A percentile compares a stretch with the other conserved stretches of the same genome.
Conservation (phyloP, 306 rosid genomes). For the Morella rubra region DNA sequence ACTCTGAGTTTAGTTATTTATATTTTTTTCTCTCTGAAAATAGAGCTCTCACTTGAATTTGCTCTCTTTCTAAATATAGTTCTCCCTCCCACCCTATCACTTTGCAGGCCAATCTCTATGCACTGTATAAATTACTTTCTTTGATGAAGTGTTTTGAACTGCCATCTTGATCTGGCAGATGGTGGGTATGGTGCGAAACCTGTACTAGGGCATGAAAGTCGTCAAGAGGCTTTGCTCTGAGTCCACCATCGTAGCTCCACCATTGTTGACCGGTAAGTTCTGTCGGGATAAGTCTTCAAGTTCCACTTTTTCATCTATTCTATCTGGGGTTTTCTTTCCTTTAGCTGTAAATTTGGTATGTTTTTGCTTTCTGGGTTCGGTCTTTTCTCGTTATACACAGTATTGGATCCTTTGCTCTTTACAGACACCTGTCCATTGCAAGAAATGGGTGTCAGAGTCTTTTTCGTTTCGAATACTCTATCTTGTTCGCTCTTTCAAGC, state of each 20-base stretch:
- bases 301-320: slow-evolving; percentile 11
- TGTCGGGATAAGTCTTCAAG: slow-evolving; percentile 11
- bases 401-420: slow-evolving; percentile 31
- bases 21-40: slow-evolving; percentile 10
- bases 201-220: slow-evolving; percentile 81
- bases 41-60: slow-evolving; percentile 1
- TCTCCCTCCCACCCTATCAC: slow-evolving; percentile 8
- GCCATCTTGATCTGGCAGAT: slow-evolving; percentile 39
- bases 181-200: slow-evolving; percentile 43
- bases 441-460: slow-evolving; percentile 19
- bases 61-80: slow-evolving; percentile 20
- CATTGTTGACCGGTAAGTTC: slow-evolving; percentile 72
- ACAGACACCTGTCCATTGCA: too few relatives aligned
- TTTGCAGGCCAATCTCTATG: slow-evolving; percentile 24
- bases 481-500: background rate
- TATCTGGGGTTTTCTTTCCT: slow-evolving; percentile 27
- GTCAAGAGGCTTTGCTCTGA: slow-evolving; percentile 40
- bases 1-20: slow-evolving; percentile 7
- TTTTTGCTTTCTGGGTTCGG: slow-evolving; percentile 25
- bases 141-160: slow-evolving; percentile 29
- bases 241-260: slow-evolving; percentile 55
- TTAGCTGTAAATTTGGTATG: slow-evolving; percentile 3
- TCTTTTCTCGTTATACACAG: slow-evolving; percentile 23
- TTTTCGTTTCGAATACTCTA: slow-evolving; percentile 11
- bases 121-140: slow-evolving; percentile 28